Percentiles rank a stretch among this genome's conserved stretches.
Evolutionary conservation across 2,329 filamentous ascomycete species (phyloP).

Genomic region (Penicillium oxalicum): DNA sequence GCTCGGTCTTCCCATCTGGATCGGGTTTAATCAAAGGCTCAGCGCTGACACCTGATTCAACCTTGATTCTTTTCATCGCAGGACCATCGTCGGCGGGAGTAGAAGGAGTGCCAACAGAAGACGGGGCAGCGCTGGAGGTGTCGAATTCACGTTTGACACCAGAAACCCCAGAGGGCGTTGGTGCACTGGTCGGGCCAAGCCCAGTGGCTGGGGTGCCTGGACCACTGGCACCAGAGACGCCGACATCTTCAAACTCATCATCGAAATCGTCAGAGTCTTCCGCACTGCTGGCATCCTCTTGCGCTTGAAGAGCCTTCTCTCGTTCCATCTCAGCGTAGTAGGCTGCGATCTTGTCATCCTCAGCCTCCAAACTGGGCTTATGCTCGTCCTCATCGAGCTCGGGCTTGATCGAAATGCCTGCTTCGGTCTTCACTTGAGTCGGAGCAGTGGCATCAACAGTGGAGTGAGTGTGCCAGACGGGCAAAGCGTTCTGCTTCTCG

Average conservation of each 20-base stretch:
- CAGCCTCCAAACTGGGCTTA: slow-evolving; percentile 37
- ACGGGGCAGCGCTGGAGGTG: slow-evolving; percentile 36
- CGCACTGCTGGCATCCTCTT: slow-evolving; percentile 37
- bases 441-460: slow-evolving; percentile 36
- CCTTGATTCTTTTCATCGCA: slow-evolving; percentile 38
- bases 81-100: slow-evolving; percentile 37
- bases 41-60: slow-evolving; percentile 9
- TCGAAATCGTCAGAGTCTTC: slow-evolving; percentile 39
- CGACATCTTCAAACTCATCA: slow-evolving; percentile 43
- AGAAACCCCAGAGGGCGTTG: slow-evolving; percentile 17
- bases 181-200: slow-evolving; percentile 24
- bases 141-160: slow-evolving; percentile 37
- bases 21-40: slow-evolving; percentile 25
- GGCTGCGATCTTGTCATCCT: slow-evolving; percentile 43
- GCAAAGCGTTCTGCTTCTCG: slow-evolving; percentile 48
- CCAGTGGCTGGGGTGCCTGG: slow-evolving; percentile 30
- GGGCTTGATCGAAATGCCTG: slow-evolving; percentile 32
- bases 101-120: slow-evolving; percentile 32
- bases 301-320: slow-evolving; percentile 38
- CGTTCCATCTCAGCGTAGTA: slow-evolving; percentile 44
- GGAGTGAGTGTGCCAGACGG: slow-evolving; percentile 49
- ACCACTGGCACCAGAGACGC: slow-evolving; percentile 32
- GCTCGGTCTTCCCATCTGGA: slow-evolving; percentile 4
- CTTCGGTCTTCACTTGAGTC: slow-evolving; percentile 26
- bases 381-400: slow-evolving; percentile 40